Evolutionary conservation across 2,329 filamentous ascomycete species (phyloP), one percentile per base, ranked within the genome.

Genomic region (Akanthomyces dipterigenus): DNA sequence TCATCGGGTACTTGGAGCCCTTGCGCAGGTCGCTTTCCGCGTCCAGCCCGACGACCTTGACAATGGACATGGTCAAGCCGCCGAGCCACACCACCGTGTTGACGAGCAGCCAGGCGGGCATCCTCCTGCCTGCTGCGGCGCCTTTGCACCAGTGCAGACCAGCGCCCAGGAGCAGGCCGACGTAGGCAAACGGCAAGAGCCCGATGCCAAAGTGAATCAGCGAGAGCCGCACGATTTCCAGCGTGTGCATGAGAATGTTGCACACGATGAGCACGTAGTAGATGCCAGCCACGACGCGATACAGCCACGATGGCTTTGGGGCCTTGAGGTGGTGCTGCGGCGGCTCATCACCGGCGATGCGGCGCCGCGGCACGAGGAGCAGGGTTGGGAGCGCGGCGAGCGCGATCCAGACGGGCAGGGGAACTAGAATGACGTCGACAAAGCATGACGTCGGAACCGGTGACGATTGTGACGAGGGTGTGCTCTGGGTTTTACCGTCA

Each of bases 51-150:
- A 61, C 20, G 2, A 28, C 53, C 31, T 61, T 61, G 14, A 61
- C 60, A 3, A 61, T 22, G 16, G 60, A 28, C 51, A 56, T 50
- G 51, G 14, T 9, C 36, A 56, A 50, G 22, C 51, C 53, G 2
- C 60, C 60, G 7, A 61, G 28, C 60, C 60, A 61, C n/a, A 56
- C 38, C 43, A 51, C 51, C 51, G 43, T 53, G 50, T 61, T 61
- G n/a, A 56, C 43, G 5, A 34, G 20, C 42, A 26, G 34, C 60
- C 60, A 61, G 9, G 38, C 60, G 9, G 53, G 12, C 8, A 61
- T 26, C 12, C 7, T 7, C 18, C 31, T 34, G 31, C 60, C 60
- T 12, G 9, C 28, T 7, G 36, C 36, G 36, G 12, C 45, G 9
- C 60, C 60, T 24, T 34, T 36, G 24, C 43, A 54, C 42, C 31